Conservation (phyloP, 2,329 filamentous ascomycete species). For the Neocucurbitaria cava region DNA sequence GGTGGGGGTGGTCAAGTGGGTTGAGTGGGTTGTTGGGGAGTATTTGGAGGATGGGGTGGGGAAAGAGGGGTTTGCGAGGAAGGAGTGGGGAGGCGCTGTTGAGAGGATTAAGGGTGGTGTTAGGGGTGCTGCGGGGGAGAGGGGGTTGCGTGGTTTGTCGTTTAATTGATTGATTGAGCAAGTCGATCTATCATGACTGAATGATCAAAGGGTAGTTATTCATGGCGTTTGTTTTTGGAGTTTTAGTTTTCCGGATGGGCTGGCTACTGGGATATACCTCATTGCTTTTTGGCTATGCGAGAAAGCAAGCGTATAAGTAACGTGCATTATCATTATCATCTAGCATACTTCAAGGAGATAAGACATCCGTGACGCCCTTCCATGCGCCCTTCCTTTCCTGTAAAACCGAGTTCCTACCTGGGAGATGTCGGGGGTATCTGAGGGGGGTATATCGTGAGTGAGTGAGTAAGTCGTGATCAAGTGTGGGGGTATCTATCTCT, state of each 20-base stretch:
- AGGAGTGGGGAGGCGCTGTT: slow-evolving; percentile 49
- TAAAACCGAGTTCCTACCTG: background rate
- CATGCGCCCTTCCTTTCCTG: background rate
- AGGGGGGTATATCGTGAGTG: background rate
- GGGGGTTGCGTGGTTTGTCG: slow-evolving; percentile 55
- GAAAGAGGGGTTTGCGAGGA: slow-evolving; percentile 12
- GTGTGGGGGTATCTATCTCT: background rate
- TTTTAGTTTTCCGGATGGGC: too few relatives aligned
- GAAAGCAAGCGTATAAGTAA: background rate
- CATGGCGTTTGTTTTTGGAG: background rate
- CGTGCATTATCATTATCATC: background rate
- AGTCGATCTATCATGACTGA: too few relatives aligned
- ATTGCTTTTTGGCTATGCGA: too few relatives aligned
- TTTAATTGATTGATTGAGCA: slow-evolving; percentile 14
- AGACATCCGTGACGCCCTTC: background rate
- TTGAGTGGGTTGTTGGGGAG: slow-evolving; percentile 50
- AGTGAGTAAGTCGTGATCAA: background rate
- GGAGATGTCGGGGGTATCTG: background rate
- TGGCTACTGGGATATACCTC: too few relatives aligned
- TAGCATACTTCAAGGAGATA: background rate
- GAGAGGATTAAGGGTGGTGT: slow-evolving; percentile 50
- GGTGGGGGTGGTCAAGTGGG: slow-evolving; percentile 72
- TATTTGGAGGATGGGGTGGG: slow-evolving; percentile 15
- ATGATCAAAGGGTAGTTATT: too few relatives aligned
- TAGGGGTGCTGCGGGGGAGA: slow-evolving; percentile 50